Evolutionary conservation across 108 stramenopile species (phyloP), one percentile per base, ranked within the genome.

Genomic region (Thalassiosira profunda): DNA sequence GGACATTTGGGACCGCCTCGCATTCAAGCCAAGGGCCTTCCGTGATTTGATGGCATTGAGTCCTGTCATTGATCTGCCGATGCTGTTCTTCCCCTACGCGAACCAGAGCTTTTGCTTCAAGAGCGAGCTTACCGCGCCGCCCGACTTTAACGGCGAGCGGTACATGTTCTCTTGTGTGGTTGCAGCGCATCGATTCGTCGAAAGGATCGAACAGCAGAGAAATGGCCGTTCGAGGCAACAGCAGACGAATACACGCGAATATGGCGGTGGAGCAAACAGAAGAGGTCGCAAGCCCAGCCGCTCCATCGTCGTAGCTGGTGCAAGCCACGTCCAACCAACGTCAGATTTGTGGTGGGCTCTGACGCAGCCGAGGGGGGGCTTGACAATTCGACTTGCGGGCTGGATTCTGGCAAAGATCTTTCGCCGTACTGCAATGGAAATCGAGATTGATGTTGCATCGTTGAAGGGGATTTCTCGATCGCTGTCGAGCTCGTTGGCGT

Each of bases 21-120:
- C 73, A 14, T 53, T 62, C 33, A 56, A 60, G 10, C 30, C 46
- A 17, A 28, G 29, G 11, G 34, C 44, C 5, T 20, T 80, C 6
- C 34, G 58, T 14, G 76, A 77, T 52, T 30, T 96, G 40, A 59
- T 69, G 42, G 26, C 53, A 15, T 29, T 84, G 53, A 63, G 53
- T 36, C 67, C 76, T 17, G 75, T 92, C 37, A 62, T 96, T 1
- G 91, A 96, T 51, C 58, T 96, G 42, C 95, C 95, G 0, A 58
- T 96, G 23, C 70, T 96, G 18, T 96, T 96, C 76, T 90, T 87
- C 63, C 91, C 90, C 4, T 96, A 91, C 57, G 85, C 89, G 54
- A 87, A 79, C 43, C 58, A 81, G 44, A 78, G 58, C 18, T 93
- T 87, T 65, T 69, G 80, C 78, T 96, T 96, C 78, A 54, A 58